Evolutionary conservation across 1,284 basidiomycete genomes (phyloP), one percentile per base, ranked within the genome.

Genomic region (Fomitopsis schrenkii): DNA sequence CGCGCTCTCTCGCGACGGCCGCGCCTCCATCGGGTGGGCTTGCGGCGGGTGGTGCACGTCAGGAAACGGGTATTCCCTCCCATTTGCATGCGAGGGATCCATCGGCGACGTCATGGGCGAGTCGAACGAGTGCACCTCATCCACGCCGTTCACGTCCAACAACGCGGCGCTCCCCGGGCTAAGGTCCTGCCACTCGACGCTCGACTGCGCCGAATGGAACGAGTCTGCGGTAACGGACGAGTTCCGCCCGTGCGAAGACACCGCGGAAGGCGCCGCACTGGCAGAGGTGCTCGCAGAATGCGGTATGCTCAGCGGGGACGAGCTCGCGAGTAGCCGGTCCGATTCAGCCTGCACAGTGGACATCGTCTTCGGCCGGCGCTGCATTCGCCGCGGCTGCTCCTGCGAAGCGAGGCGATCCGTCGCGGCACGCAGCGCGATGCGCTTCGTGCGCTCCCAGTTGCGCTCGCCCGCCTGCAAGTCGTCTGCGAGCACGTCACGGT

Each of bases 401-500:
- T 74, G 80, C 59, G 74, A 80, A 62, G 83, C 80, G n/a, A 92
- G 72, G 6, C 83, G 83, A 70, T 88, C 83, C 45, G 83, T 86
- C 8, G 91, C 93, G 28, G 85, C 86, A 66, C 84, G 84, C 62
- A 94, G 74, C 19, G 92, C 92, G 30, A 90, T 78, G 59, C 80
- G 81, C 66, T 87, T 89, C n/a, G 87, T 84, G 55, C 80, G 76
- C 62, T 81, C 82, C 83, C 88, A 88, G 58, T 88, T 86, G 40
- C 82, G 81, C 62, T 85, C 82, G 68, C 94, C 93, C 5, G 86
- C 85, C 41, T 81, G 79, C 40, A 95, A 78, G 72, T 97, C 95
- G 44, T 83, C 80, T 9, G 81, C 77, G 35, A 97, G 81, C 17
- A 95, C 83, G 57, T 87, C 84, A 22, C 88, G 87, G 74, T 95